Evolutionary conservation across 2,329 filamentous ascomycete species (phyloP), one percentile per base, ranked within the genome.

Genomic region (Acrocalymma vagum): DNA sequence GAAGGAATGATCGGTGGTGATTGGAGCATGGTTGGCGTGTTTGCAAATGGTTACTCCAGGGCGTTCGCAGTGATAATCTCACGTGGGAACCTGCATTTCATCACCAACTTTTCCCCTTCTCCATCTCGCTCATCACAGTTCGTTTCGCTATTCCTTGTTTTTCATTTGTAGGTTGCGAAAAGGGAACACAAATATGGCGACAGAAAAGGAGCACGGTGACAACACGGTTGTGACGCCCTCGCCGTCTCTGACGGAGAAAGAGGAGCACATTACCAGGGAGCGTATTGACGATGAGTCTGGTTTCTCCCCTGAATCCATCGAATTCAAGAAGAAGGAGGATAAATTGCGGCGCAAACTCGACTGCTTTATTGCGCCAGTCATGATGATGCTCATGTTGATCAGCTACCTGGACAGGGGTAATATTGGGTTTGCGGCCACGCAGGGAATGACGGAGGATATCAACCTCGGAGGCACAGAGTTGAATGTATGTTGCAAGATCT

Each of bases 321-420:
- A 57, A 11, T 37, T 32, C 3, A 48, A 46, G 24, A 62, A 58
- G 26, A 53, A 51, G 18, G 62, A 69, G 26, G 57, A 55, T 17
- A 53, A 48, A 17, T 41, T 70, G 9, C 51, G 62, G 3, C 49
- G 57, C 11, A 68, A 66, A 33, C 49, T 69, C 18, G 64, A 68
- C 29, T 52, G 52, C 37, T 66, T 55, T 25, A 55, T 69, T 27
- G 65, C 62, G 4, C 65, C 65, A 1, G 63, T 69, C 18, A 65
- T 69, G 60, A 65, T 67, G 58, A 42, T 67, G 21, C 45, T 67
- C 7, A 65, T 65, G 59, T 40, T 68, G 17, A 67, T 66, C 16
- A 58, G 52, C 30, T 69, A 69, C 43, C 49, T 69, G 4, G 65
- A 68, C 35, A 43, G 63, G 25, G 62, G 63, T 1, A 68, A 69